phyloP scores from a whole-genome alignment of 1,284 basidiomycete species.

The Rhodotorula mucilaginosa region DNA sequence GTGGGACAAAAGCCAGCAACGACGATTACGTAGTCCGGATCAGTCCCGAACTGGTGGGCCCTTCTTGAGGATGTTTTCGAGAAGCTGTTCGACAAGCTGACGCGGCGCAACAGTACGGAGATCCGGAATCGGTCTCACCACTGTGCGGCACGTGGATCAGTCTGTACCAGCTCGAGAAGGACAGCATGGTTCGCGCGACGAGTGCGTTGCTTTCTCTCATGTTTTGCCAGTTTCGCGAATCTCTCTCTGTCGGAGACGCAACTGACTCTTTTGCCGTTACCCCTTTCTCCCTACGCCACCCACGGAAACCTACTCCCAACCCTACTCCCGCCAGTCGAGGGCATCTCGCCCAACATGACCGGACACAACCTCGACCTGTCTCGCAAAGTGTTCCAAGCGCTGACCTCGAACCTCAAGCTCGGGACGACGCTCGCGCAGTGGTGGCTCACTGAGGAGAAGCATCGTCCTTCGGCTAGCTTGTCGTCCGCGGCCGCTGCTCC shows the following conservation, averaged over 20 bases:
- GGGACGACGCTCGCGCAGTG: constrained; percentile 28
- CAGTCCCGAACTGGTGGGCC: constrained; percentile 16
- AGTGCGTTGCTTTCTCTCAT: constrained; percentile 7
- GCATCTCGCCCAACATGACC: constrained; percentile 11
- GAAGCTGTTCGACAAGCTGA: background rate
- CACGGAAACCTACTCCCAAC: background rate
- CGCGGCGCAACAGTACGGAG: constrained; percentile 11
- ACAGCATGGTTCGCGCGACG: constrained; percentile 13
- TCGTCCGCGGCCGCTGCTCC: background rate
- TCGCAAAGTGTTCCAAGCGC: constrained; percentile 1
- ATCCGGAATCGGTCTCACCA: background rate
- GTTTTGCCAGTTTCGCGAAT: no score
- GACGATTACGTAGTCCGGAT: constrained; percentile 23
- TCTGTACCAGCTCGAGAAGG: constrained; percentile 27
- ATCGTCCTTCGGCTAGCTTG: background rate
- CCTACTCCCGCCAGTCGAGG: constrained; percentile 9
- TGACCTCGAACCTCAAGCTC: constrained; percentile 21
- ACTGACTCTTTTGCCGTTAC: background rate
- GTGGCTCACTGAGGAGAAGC: constrained; percentile 14
- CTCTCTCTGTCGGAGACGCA: background rate
- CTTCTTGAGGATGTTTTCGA: no score
- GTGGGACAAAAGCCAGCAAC: constrained; percentile 4
- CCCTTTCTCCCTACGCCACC: background rate
- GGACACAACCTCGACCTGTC: constrained; percentile 20
- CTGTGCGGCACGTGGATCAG: constrained; percentile 21